Base-by-base conservation (phyloP, 108 stramenopile genomes). In the Skeletonema marinoi region DNA sequence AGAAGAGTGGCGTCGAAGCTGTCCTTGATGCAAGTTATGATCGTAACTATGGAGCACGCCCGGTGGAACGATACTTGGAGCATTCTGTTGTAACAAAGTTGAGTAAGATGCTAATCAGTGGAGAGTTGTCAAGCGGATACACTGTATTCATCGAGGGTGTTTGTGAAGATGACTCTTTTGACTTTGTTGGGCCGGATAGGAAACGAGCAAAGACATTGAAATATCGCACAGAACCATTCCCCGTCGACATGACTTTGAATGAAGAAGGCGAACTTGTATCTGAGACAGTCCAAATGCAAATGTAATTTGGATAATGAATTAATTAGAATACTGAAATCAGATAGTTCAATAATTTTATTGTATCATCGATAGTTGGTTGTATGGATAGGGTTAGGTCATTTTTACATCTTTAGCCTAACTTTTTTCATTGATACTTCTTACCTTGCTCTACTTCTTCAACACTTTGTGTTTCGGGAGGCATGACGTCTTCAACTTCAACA, bases 21-120 rank as follows among this genome's bases (percentile, higher is more conserved):
- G 88, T 94, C 19, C 65, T 94, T 42, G 91, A 87, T 31, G 89
- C 88, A 31, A 91, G 90, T 35, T 94, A 90, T 65, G 86, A 90
- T 67, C 88, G 87, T 7, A 80, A 76, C 63, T 96, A 88, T 71
- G 96, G 96, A 39, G 96, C 96, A 17, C 88, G 96, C 54, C 96
- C 96, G 4, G 87, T 96, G 9, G 90, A 92, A 61, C 69, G 94
- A 36, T 93, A 95, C 68, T 60, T 95, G 51, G 91, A 95, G 48
- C 81, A 85, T 12, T 87, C 89, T 19, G 88, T 95, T 2, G 92
- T 92, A 9, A 95, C 94, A 35, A 73, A 80, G 60, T 88, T 95
- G 25, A 90, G 89, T 65, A 89, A 88, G 31, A 92, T 94, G 93
- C 85, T 94, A 1, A 92, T 94, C 58, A 80, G 88, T 9, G 93